These are phyloP conservation scores for Theileria luwenshuni DNA, from an alignment of 169 alveolate species.

Conservation along the genomic window DNA sequence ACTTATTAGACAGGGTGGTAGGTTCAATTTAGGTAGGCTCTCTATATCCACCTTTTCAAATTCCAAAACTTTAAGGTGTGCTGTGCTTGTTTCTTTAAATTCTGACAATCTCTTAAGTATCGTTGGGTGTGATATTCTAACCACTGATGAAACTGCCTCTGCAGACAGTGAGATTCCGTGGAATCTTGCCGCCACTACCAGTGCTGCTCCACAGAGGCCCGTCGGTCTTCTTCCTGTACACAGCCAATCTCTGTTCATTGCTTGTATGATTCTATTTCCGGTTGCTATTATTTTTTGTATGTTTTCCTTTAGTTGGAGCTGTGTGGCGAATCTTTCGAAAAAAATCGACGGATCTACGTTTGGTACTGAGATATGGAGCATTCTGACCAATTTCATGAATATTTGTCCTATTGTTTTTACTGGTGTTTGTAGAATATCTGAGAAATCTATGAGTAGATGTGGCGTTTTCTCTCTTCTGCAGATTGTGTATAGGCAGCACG, in stretches of 20 bases:
- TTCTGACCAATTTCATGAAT: constrained; percentile 88
- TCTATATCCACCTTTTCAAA: constrained; percentile 86
- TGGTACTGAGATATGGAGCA: constrained; percentile 88
- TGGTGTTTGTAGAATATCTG: constrained; percentile 90
- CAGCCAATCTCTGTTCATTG: constrained; percentile 97
- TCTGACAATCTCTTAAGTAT: constrained; percentile 93
- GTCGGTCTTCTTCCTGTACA: constrained; percentile 97
- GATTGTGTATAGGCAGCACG: constrained; percentile 92
- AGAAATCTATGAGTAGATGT: constrained; percentile 91
- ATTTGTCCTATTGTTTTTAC: constrained; percentile 88
- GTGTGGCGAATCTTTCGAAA: constrained; percentile 93
- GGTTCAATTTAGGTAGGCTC: constrained; percentile 78
- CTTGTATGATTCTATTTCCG: constrained; percentile 95
- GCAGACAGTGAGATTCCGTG: constrained; percentile 90
- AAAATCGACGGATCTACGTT: constrained; percentile 94
- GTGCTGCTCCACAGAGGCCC: constrained; percentile 99
- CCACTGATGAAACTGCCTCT: constrained; percentile 89
- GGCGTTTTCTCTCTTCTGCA: constrained; percentile 93
- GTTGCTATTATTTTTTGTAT: constrained; percentile 90
- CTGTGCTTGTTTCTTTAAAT: constrained; percentile 90
- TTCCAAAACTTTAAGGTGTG: constrained; percentile 89
- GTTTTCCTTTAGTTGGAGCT: constrained; percentile 91
- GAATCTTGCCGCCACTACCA: constrained; percentile 95
- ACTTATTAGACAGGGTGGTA: constrained; percentile 79
- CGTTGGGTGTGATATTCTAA: constrained; percentile 93